These are phyloP conservation scores for Pythium myriotylum DNA, from an alignment of 352 stramenopile species.

Conservation along the genomic window DNA sequence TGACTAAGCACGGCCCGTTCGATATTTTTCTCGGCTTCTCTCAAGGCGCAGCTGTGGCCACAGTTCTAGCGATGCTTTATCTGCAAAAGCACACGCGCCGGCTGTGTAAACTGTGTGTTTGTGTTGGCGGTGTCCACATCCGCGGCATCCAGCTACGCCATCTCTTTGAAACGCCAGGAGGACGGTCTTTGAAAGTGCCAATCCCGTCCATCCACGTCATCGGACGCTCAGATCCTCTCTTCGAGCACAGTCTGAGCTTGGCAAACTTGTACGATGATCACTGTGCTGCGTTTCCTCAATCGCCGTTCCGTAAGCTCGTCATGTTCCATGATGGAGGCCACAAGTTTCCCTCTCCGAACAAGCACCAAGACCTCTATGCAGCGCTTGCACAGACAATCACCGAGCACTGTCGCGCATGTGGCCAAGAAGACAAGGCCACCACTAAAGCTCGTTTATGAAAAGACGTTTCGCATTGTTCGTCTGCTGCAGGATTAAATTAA, in stretches of 20 bases:
- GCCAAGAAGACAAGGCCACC: neutral
- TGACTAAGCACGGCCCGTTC: conserved; percentile 40
- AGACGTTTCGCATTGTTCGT: too few relatives aligned
- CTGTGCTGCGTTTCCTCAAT: conserved; percentile 7
- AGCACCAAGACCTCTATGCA: conserved; percentile 31
- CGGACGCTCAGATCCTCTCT: conserved; percentile 38
- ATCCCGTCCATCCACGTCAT: conserved; percentile 51
- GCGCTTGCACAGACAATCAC: conserved; percentile 29
- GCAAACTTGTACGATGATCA: conserved; percentile 37
- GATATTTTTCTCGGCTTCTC: conserved; percentile 65
- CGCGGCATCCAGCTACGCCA: conserved; percentile 38
- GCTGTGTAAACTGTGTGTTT: conserved; percentile 50
- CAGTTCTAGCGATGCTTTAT: conserved; percentile 41
- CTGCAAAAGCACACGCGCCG: conserved; percentile 29
- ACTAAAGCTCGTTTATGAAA: too few relatives aligned
- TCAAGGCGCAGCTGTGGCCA: conserved; percentile 50
- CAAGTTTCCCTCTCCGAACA: conserved; percentile 36
- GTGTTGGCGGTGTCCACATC: conserved; percentile 37
- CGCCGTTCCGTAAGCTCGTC: conserved; percentile 31
- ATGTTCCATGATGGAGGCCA: conserved; percentile 43
- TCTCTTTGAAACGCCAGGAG: conserved; percentile 36
- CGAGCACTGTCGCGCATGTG: conserved; percentile 29
- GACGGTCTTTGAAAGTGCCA: conserved; percentile 16
- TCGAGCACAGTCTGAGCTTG: conserved; percentile 30
- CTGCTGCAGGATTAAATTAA: too few relatives aligned